Base-by-base conservation (phyloP, 495 filamentous ascomycete genomes). In the Thermochaetoides thermophila region DNA sequence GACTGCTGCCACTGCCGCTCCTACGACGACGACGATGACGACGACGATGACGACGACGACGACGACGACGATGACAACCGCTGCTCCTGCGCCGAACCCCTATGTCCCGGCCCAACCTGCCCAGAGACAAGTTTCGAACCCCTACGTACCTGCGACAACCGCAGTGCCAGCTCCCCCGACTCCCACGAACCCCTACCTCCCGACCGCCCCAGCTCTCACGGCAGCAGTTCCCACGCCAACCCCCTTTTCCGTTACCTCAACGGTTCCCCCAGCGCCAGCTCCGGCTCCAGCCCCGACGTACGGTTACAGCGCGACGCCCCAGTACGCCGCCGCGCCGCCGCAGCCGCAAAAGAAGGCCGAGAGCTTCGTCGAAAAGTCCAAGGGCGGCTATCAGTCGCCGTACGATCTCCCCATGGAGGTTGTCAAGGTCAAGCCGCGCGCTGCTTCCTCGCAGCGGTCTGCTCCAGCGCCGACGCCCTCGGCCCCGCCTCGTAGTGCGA, bases 381-480 rank as follows among this genome's bases (percentile, higher is more conserved):
- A 91, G 52, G 76, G 84, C 26, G 86, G 87, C 7, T 97, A 96
- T 50, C 68, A 73, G 19, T 94, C 85, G 16, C 89, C 89, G 3
- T 97, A 93, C 44, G 89, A 97, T 54, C 68, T 97, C 3, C 89
- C 89, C 2, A 83, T 91, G 57, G 87, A 93, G 29, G 66, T 95
- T 11, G 66, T 76, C 12, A 71, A 72, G 34, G 77, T n/a, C 3
- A 30, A 78, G 18, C 68, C n/a, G n/a, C n/a, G n/a, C n/a, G n/a
- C n/a, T n/a, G n/a, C n/a, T n/a, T n/a, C n/a, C n/a, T n/a, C n/a
- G n/a, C n/a, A n/a, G n/a, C n/a, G n/a, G n/a, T n/a, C n/a, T n/a
- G n/a, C n/a, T n/a, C n/a, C n/a, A n/a, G n/a, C n/a, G n/a, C n/a
- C n/a, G n/a, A n/a, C n/a, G n/a, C n/a, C n/a, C n/a, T 34, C 40